phyloP scores from a whole-genome alignment of 2,329 filamentous ascomycete genomes.

The Aaosphaeria pasadenensis region DNA sequence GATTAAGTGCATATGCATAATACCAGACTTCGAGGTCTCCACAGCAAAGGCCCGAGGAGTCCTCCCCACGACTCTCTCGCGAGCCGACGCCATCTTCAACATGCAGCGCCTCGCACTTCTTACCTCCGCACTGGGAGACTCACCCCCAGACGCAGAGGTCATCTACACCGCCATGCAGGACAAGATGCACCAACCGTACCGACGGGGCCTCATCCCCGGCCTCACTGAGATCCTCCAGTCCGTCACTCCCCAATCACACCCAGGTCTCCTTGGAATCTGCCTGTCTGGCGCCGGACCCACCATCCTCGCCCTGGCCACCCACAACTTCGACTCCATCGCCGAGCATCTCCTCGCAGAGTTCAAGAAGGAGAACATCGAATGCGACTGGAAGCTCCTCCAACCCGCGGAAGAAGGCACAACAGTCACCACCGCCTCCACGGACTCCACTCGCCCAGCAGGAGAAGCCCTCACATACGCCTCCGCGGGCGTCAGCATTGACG shows the following conservation, averaged over 20 bases:
- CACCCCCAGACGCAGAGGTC: constrained; percentile 85
- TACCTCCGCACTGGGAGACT: constrained; percentile 83
- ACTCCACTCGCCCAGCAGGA: constrained; percentile 15
- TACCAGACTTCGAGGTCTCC: constrained; percentile 93
- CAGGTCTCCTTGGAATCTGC: constrained; percentile 89
- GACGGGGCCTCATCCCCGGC: constrained; percentile 85
- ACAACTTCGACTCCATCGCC: constrained; percentile 86
- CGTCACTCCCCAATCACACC: constrained; percentile 83
- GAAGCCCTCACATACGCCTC: constrained; percentile 77
- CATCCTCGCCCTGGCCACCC: constrained; percentile 86
- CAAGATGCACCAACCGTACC: constrained; percentile 95
- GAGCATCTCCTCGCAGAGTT: constrained; percentile 73
- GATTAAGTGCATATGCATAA: constrained; percentile 96
- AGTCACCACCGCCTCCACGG: constrained; percentile 23
- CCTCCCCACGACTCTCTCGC: constrained; percentile 74
- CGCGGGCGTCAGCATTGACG: constrained; percentile 91
- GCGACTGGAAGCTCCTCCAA: constrained; percentile 83
- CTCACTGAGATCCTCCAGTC: constrained; percentile 86
- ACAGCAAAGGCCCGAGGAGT: constrained; percentile 88
- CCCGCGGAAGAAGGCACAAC: constrained; percentile 70
- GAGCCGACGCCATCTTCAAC: constrained; percentile 90
- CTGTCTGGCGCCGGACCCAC: constrained; percentile 93
- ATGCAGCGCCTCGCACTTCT: constrained; percentile 89
- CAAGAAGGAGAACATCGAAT: constrained; percentile 68
- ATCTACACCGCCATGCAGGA: constrained; percentile 99